Conservation (phyloP, 164 flowering plant genomes). For the Piper longum region DNA sequence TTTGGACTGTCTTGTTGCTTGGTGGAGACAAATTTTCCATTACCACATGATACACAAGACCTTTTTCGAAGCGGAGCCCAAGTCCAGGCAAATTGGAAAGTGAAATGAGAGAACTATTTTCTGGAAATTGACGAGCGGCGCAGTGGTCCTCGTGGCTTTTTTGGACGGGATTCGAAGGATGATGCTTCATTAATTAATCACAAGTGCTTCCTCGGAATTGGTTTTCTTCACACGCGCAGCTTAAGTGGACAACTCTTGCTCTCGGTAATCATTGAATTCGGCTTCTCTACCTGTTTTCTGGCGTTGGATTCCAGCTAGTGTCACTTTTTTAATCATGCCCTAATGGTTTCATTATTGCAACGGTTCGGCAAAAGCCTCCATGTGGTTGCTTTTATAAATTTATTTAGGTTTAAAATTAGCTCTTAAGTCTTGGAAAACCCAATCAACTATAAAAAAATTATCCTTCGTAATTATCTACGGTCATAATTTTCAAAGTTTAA, state of each 20-base stretch:
- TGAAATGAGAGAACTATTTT: too few relatives aligned
- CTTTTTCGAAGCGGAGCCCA: neutral
- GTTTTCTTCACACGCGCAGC: neutral
- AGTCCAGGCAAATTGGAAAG: neutral
- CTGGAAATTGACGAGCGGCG: neutral
- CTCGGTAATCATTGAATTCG: neutral
- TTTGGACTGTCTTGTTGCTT: neutral
- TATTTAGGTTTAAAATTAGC: too few relatives aligned
- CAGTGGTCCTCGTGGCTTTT: neutral
- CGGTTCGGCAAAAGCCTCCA: too few relatives aligned
- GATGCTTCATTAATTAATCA: neutral
- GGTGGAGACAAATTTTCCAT: conserved; percentile 10
- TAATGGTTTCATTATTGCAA: too few relatives aligned
- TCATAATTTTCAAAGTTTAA: too few relatives aligned
- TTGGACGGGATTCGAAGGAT: too few relatives aligned
- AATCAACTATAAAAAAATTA: too few relatives aligned
- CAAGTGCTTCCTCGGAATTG: neutral
- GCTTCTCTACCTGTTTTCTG: neutral
- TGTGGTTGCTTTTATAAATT: too few relatives aligned
- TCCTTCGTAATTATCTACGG: too few relatives aligned
- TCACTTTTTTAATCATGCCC: too few relatives aligned
- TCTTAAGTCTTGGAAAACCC: too few relatives aligned
- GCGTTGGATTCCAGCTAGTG: too few relatives aligned
- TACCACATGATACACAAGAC: neutral
- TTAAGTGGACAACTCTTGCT: neutral